phyloP scores from a whole-genome alignment of 2,329 filamentous ascomycete genomes.

The Diaporthe sp. region DNA sequence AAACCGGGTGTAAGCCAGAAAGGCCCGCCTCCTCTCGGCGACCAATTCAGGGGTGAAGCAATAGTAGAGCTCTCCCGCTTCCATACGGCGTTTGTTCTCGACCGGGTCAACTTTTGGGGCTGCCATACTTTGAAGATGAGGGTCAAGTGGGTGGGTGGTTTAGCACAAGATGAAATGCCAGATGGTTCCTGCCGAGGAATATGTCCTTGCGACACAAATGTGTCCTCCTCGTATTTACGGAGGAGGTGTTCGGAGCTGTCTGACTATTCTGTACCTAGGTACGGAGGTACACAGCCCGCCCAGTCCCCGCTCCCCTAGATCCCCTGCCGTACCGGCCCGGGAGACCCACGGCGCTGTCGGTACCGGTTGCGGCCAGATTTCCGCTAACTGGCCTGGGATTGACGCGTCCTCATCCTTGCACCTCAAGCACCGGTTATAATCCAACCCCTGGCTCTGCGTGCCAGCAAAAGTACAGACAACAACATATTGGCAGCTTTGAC shows the following conservation, averaged over 20 bases:
- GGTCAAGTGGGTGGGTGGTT: background rate
- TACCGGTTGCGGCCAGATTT: constrained; percentile 30
- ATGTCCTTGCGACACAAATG: background rate
- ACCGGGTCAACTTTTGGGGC: constrained; percentile 47
- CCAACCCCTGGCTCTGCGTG: background rate
- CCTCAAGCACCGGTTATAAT: background rate
- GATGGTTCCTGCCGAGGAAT: background rate
- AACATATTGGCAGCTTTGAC: constrained; percentile 11
- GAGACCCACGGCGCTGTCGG: background rate
- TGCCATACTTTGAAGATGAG: constrained; percentile 19
- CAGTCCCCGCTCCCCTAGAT: background rate
- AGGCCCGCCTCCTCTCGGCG: constrained; percentile 71
- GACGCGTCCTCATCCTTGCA: background rate
- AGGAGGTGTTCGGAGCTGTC: background rate
- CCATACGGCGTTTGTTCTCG: constrained; percentile 68
- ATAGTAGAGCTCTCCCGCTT: constrained; percentile 76
- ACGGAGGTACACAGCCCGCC: background rate
- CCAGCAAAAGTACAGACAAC: constrained; percentile 25
- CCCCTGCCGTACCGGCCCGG: background rate
- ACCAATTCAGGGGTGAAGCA: constrained; percentile 77
- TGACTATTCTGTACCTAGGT: background rate
- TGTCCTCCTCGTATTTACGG: background rate
- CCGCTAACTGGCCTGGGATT: background rate
- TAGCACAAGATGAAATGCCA: background rate
- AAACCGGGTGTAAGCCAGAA: constrained; percentile 69